Base-by-base conservation (phyloP, 2,329 filamentous ascomycete species). In the Aspergillus sp. region DNA sequence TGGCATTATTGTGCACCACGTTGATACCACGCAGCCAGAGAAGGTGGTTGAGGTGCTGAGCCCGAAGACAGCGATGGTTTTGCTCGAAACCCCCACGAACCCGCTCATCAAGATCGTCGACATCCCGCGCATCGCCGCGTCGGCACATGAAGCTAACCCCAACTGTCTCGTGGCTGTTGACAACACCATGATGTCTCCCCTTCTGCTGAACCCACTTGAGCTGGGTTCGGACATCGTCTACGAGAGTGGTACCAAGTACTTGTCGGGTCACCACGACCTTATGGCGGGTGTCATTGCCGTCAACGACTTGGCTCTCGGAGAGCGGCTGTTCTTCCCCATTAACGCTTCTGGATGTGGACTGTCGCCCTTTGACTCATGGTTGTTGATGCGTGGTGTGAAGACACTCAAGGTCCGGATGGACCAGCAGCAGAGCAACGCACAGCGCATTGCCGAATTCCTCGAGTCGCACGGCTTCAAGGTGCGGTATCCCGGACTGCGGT, bases 41-140 rank as follows among this genome's bases (percentile, higher is more conserved):
- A 78, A 76, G 34, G 88, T 97, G 33, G 74, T 75, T 54, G 72
- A 76, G 10, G 82, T 85, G 5, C 68, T 97, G 40, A 85, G 76
- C 40, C 71, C 77, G 40, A 95, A 93, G 73, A 98, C 93, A 0
- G 81, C 90, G 54, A 95, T 98, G 88, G 89, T 98, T 1, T 76
- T 98, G 32, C 80, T 98, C 26, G 93, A 98, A 69, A 95, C 90
- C 0, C 93, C 94, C 2, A 98, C 93, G 27, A 98, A 98, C 70
- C 94, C 93, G 5, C 74, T 98, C 39, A 97, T 98, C 76, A 98
- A 98, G 73, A 90, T 98, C 56, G 90, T 94, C 58, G 93, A 98
- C 65, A 86, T 98, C 47, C 78, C 85, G 4, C 76, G 82, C 19
- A 94, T 98, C 55, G 82, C 93, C 10, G 75, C 77, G 33, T 72